Base-by-base conservation (phyloP, 768 basidiomycete species). In the Calocybe gangraenosa region DNA sequence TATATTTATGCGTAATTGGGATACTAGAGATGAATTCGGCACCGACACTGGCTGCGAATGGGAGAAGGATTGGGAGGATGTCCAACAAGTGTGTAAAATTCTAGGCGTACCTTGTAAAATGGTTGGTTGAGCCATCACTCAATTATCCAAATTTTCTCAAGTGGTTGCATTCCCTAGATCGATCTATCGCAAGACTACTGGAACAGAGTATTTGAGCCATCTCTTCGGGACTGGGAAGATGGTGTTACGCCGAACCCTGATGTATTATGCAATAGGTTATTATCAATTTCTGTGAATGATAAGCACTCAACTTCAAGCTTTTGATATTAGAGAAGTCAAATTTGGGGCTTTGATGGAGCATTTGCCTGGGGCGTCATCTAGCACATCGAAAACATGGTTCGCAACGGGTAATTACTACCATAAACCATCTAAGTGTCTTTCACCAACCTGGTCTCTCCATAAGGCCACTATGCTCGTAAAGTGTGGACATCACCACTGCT, bases 1-100 rank as follows among this genome's bases (percentile, higher is more conserved):
- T 9, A 76, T 96, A 1, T 97, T 85, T 63, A 98, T 98, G 94
- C 79, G 91, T 17, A 97, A 98, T 48, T 98, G 94, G 94, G 88
- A 92, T 55, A 86, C 84, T 2, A 74, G 84, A 32, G 88, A 92
- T 57, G 91, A 93, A 65, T 79, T 73, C 19, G 84, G 79, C 14
- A 76, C 81, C 0, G 87, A 87, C 57, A 73, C 70, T n/a, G 87
- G 88, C 2, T 98, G 94, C 55, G 90, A 93, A 62, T 98, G 94
- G 94, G 86, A 97, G 65, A 85, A 82, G 48, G 94, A 97, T 56
- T 96, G 88, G 87, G 79, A 86, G 49, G 92, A 95, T 60, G 94
- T 96, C 1, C 84, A 84, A 55, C 67, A 70, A 14, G 88, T 96
- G 10, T 92, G 92, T 58, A 75, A 67, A 40, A 68, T 76, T 54